Evolutionary conservation across 306 rosid species (phyloP), one percentile per base, ranked within the genome.

Genomic region (Carpinus fangiana): DNA sequence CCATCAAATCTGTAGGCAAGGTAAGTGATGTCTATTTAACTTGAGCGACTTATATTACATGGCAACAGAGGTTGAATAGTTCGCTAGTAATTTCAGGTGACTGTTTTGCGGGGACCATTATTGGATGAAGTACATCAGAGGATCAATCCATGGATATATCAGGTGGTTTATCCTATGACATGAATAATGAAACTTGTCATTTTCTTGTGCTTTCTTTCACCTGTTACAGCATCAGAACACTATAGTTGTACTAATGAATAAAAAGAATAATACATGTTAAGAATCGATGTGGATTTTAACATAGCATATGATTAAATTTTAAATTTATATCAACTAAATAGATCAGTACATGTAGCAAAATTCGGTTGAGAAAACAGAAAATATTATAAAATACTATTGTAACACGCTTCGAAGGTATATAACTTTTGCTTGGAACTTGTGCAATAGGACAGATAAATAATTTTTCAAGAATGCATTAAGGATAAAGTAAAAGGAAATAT

Each of bases 51-150:
- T 79, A 64, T 74, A 75, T 46, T 41, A 28, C 70, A 48, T 61
- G 73, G 17, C 54, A 52, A 61, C 53, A 45, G 34, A 55, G 7
- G 13, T 61, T 79, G 0, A 68, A 36, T 36, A 59, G 68, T 71
- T 71, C 70, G 73, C 34, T 78, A 13, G 26, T 77, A 66, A 12
- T 79, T 82, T 75, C 82, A 88, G 91, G 87, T 61, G 73, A 88
- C 89, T 36, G 76, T 88, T 70, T 21, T 88, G 67, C 85, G 77
- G n/a, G 91, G 91, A 50, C 87, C 87, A 34, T 59, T 88, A 76
- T 28, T 85, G 21, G 84, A 88, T 43, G 91, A 88, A 88, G 87
- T 88, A 79, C 91, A 83, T 78, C 89, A 85, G 76, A 85, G 73
- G 62, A 85, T 88, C 54, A 88, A 81, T 78, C 74, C 89, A 2